Percentiles rank a stretch among this genome's conserved stretches.
Evolutionary conservation across 257 asterid species (phyloP).

Genomic region (Gynochthodes officinalis): DNA sequence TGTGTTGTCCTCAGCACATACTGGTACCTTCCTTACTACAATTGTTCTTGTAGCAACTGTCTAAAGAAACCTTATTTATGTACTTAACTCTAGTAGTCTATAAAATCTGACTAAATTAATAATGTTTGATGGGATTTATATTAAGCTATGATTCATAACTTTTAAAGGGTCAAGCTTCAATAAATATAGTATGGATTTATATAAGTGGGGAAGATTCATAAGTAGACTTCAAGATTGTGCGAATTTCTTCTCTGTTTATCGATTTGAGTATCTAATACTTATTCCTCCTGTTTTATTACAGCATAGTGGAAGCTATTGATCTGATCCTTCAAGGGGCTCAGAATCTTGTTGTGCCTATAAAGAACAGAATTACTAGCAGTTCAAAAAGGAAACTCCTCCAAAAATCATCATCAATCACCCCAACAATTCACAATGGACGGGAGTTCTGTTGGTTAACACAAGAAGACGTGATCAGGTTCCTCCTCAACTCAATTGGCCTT

Average conservation of each 20-base stretch:
- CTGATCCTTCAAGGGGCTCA: conserved; percentile 69
- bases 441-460: conserved; percentile 87
- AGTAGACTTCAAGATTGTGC: not conserved
- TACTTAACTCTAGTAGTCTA: too few species aligned
- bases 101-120: too few species aligned
- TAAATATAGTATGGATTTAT: too few species aligned
- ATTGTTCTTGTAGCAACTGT: not conserved
- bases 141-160: not conserved
- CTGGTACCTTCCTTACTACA: not conserved
- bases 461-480: conserved; percentile 69
- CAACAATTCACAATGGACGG: conserved; percentile 54
- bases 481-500: conserved; percentile 64
- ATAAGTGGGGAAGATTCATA: not conserved
- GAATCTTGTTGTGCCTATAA: conserved; percentile 41
- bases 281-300: conserved; percentile 21
- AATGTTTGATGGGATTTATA: not conserved
- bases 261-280: not conserved
- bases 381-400: conserved; percentile 50
- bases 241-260: not conserved
- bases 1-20: not conserved
- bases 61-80: conserved; percentile 1
- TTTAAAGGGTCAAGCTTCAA: not conserved
- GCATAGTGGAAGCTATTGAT: conserved; percentile 76
- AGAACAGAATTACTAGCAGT: conserved; percentile 17
- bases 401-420: conserved; percentile 29